Base-by-base conservation (phyloP, 257 asterid species). In the Linderniella brevidens region DNA sequence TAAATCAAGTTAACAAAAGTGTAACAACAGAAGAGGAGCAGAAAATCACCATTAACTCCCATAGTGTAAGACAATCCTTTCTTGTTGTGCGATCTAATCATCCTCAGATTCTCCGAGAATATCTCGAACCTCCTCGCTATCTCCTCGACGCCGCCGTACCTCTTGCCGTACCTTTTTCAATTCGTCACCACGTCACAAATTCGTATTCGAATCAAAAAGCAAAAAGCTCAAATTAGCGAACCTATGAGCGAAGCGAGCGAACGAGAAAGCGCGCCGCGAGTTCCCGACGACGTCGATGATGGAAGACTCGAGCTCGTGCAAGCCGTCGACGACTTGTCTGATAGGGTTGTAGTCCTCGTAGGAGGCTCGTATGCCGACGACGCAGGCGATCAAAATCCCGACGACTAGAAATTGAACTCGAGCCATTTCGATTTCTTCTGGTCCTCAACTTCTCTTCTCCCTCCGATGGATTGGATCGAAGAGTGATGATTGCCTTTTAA, bases 161-260 rank as follows among this genome's bases (percentile, higher is more conserved):
- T 78, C 80, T 79, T 84, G 60, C 74, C 75, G 46, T 70, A 67
- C 82, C 98, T 88, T 57, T 18, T 11, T 19, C 13, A 13, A 7
- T 8, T n/a, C 16, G 49, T 32, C 8, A 29, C 18, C 32, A 37
- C 39, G 9, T 19, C 5, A 9, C 8, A 25, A 12, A 8, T 1
- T 11, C 32, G 32, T 25, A 25, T 25, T 2, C 3, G 6, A 25
- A 25, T 2, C 1, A 10, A 35, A 50, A 25, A 3, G 4, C 3
- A 25, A 25, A 25, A 25, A 25, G 4, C 6, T 11, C 3, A 11
- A 47, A 3, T 9, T 19, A 46, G 14, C 13, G 3, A 88, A 46
- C 98, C 84, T 75, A 56, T 62, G 79, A 63, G 86, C 94, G 56
- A 84, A 90, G 50, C 92, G 94, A 40, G 77, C 92, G 54, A 90